phyloP scores from a whole-genome alignment of 305 asterid species.

The Ilex paraguariensis region DNA sequence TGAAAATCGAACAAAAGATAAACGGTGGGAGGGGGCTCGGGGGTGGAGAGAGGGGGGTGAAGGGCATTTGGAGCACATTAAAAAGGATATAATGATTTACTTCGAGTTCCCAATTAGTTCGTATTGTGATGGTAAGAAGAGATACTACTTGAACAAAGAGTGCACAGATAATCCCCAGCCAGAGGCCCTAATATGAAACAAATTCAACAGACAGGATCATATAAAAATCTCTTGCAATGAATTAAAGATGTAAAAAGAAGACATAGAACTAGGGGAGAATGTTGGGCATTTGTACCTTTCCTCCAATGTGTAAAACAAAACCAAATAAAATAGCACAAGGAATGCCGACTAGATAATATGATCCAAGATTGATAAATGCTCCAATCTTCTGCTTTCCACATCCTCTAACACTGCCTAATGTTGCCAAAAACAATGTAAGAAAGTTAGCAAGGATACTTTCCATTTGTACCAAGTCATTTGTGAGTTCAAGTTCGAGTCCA shows the following conservation, averaged over 20 bases:
- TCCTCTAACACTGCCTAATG: conserved; percentile 67
- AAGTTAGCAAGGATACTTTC: too few relatives aligned
- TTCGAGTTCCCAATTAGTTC: conserved; percentile 60
- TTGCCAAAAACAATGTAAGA: too few relatives aligned
- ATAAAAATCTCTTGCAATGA: background rate
- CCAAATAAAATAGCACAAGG: conserved; percentile 63
- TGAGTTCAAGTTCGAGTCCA: too few relatives aligned
- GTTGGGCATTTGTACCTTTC: conserved; percentile 37
- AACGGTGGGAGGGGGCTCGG: too few relatives aligned
- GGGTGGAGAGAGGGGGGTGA: background rate
- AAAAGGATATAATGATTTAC: conserved; percentile 28
- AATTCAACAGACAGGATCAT: background rate
- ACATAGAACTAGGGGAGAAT: background rate
- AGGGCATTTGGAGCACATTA: background rate
- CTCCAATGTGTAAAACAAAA: conserved; percentile 55
- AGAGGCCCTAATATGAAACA: conserved; percentile 51
- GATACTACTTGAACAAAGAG: conserved; percentile 57
- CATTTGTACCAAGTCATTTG: too few relatives aligned
- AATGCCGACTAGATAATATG: conserved; percentile 77
- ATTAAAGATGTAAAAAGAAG: background rate
- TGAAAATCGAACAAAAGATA: background rate
- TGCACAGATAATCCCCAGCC: conserved; percentile 68
- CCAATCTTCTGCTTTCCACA: conserved; percentile 81
- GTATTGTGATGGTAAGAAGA: conserved; percentile 32
- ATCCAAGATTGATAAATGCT: conserved; percentile 71